These are phyloP conservation scores for Diutina ranongensis DNA, from an alignment of 1,139 yeast genomes.

Conservation along the genomic window DNA sequence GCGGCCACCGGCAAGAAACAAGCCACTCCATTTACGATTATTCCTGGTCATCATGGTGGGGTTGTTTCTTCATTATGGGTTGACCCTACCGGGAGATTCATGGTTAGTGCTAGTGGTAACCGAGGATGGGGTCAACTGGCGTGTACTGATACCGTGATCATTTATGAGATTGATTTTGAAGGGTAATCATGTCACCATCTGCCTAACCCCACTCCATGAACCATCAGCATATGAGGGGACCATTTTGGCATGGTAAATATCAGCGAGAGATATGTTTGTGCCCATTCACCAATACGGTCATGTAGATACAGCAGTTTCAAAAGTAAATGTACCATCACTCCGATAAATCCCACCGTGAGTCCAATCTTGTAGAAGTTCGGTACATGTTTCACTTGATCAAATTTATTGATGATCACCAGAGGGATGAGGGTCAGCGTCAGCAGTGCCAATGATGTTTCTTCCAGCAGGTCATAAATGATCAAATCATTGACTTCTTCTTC, in stretches of 20 bases:
- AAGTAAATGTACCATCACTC: slow-evolving; percentile 27
- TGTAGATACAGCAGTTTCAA: slow-evolving; percentile 12
- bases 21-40: slow-evolving; percentile 48
- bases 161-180: slow-evolving; percentile 57
- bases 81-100: slow-evolving; percentile 78
- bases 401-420: background rate
- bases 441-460: background rate
- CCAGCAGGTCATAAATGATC: slow-evolving; percentile 11
- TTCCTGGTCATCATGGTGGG: slow-evolving; percentile 55
- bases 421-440: slow-evolving; percentile 3
- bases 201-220: background rate
- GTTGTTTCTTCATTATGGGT: slow-evolving; percentile 47
- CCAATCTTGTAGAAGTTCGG: slow-evolving; percentile 21
- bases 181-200: slow-evolving; percentile 6
- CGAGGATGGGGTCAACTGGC: slow-evolving; percentile 87
- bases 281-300: background rate
- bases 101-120: slow-evolving; percentile 88
- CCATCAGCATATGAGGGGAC: background rate
- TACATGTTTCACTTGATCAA: slow-evolving; percentile 6
- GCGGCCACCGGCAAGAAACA: slow-evolving; percentile 21
- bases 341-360: slow-evolving; percentile 30
- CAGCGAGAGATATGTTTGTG: background rate
- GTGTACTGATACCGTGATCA: slow-evolving; percentile 66
- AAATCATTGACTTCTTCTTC: slow-evolving; percentile 22
- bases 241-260: background rate